Evolutionary conservation across 345 rosid genomes (phyloP).

Genomic region (Gossypium rotundifolium): DNA sequence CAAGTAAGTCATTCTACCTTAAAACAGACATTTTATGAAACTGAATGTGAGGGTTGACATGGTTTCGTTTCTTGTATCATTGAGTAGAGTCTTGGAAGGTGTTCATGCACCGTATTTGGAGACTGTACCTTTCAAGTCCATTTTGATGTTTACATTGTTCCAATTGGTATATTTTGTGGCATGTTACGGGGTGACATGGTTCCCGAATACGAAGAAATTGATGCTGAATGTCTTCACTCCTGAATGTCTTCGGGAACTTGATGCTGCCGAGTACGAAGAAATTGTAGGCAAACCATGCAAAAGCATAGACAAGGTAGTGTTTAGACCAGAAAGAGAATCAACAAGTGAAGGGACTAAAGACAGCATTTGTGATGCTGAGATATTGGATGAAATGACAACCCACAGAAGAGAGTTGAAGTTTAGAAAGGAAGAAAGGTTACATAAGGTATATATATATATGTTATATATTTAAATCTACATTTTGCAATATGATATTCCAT

Average conservation of each 20-base stretch:
- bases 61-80: neutral
- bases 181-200: slow-evolving; percentile 77
- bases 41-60: neutral
- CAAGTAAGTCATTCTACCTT: slow-evolving; percentile 41
- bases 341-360: slow-evolving; percentile 28
- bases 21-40: neutral
- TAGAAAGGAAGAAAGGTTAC: slow-evolving; percentile 50
- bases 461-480: neutral
- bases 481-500: neutral
- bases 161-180: slow-evolving; percentile 55
- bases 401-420: slow-evolving; percentile 67
- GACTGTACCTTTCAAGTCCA: slow-evolving; percentile 60
- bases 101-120: slow-evolving; percentile 71
- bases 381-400: slow-evolving; percentile 76
- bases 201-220: too few species aligned
- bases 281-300: slow-evolving; percentile 46
- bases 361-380: slow-evolving; percentile 61
- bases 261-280: slow-evolving; percentile 75
- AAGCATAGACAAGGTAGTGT: slow-evolving; percentile 4
- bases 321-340: slow-evolving; percentile 34
- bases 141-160: slow-evolving; percentile 55
- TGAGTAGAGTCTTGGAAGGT: slow-evolving; percentile 62
- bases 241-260: slow-evolving; percentile 57
- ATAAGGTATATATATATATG: slow-evolving; percentile 16
- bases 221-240: too few species aligned